Percentiles rank a stretch among this genome's conserved stretches.
These are phyloP conservation scores for Chondrus crispus DNA, from an alignment of 23 red algal species.

Conservation along the genomic window DNA sequence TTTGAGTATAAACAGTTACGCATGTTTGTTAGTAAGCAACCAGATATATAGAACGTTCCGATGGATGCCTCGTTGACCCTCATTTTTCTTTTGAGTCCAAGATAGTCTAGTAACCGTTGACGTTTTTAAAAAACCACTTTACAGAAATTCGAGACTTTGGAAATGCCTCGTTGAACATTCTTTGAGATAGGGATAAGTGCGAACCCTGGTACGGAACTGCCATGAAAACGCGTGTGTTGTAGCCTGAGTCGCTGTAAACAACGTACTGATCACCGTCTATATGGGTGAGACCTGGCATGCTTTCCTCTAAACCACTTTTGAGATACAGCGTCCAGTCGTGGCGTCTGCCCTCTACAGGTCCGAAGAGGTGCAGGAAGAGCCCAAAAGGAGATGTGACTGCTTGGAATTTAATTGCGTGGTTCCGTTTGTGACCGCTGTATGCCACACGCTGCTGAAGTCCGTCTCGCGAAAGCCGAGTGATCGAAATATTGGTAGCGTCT, in stretches of 20 bases:
- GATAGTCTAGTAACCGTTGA: neutral
- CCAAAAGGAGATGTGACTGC: neutral
- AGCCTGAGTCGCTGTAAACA: neutral
- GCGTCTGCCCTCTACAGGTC: neutral
- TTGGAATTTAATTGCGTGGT: neutral
- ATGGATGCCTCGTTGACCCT: neutral
- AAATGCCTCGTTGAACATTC: neutral
- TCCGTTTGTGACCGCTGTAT: neutral
- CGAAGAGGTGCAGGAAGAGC: neutral
- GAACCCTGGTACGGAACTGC: neutral
- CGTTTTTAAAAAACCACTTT: neutral
- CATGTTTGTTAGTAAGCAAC: neutral
- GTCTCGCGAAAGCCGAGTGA: too few relatives aligned
- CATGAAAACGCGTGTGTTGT: neutral
- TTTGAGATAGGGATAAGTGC: neutral
- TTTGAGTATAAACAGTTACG: neutral
- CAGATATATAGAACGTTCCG: neutral
- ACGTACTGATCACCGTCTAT: neutral
- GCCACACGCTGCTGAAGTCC: neutral
- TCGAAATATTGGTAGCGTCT: neutral
- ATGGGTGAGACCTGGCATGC: neutral
- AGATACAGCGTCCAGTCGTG: neutral
- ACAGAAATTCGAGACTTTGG: neutral
- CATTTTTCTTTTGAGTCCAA: neutral
- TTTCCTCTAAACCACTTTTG: neutral